These are phyloP conservation scores for Leptomonas pyrrhocoris DNA, from an alignment of 208 protist genomes.

Conservation along the genomic window DNA sequence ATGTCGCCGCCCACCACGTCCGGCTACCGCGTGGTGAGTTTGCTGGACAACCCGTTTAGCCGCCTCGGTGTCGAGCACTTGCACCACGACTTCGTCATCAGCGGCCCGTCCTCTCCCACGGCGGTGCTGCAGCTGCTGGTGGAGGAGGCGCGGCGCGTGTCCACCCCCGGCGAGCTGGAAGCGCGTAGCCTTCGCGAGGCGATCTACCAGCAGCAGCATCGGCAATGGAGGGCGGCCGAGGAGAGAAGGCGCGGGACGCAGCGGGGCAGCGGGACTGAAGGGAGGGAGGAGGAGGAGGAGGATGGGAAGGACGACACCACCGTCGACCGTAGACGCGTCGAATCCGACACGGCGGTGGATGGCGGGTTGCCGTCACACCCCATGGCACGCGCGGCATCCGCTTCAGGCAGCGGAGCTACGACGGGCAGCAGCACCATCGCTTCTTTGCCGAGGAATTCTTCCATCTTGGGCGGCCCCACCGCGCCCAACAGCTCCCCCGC, in stretches of 20 bases:
- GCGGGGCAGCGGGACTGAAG: too few relatives aligned
- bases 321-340: too few relatives aligned
- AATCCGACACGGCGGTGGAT: too few relatives aligned
- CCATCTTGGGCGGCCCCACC: too few relatives aligned
- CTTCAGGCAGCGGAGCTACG: too few relatives aligned
- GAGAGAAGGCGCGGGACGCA: neutral
- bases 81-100: constrained; percentile 39
- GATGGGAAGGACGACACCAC: too few relatives aligned
- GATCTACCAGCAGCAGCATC: constrained; percentile 24
- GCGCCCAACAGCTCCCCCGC: too few relatives aligned
- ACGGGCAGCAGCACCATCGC: too few relatives aligned
- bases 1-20: constrained; percentile 5
- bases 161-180: constrained; percentile 32
- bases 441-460: too few relatives aligned
- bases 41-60: constrained; percentile 45
- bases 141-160: constrained; percentile 33
- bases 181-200: constrained; percentile 23
- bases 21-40: constrained; percentile 29
- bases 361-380: too few relatives aligned
- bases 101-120: constrained; percentile 20
- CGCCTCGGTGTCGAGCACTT: constrained; percentile 27
- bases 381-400: too few relatives aligned
- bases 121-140: constrained; percentile 37
- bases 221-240: constrained; percentile 27
- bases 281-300: too few relatives aligned